Conservation (phyloP, 164 flowering plant genomes). For the Santalum album region DNA sequence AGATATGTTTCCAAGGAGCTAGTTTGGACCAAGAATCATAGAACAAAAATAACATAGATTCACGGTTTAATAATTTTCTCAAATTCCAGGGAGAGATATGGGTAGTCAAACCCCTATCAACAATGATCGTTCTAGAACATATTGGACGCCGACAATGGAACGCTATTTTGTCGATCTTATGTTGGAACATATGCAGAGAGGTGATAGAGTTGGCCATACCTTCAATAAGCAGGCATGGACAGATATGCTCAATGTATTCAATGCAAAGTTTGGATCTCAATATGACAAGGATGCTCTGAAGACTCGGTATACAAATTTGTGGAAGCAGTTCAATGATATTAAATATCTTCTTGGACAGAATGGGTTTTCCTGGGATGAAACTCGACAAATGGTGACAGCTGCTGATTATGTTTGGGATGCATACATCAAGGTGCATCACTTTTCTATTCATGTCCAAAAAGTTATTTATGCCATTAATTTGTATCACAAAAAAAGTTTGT, state of each 20-base stretch:
- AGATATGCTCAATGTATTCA: constrained; percentile 44
- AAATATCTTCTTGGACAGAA: constrained; percentile 38
- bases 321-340: constrained; percentile 51
- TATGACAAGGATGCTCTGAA: constrained; percentile 54
- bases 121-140: constrained; percentile 42
- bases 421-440: constrained; percentile 33
- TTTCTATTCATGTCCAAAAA: background rate
- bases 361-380: constrained; percentile 61
- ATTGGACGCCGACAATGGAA: constrained; percentile 62
- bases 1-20: too few species aligned
- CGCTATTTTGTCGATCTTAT: constrained; percentile 53
- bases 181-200: constrained; percentile 50
- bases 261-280: constrained; percentile 46
- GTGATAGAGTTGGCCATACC: constrained; percentile 42
- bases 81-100: constrained; percentile 18
- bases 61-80: background rate
- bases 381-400: constrained; percentile 47
- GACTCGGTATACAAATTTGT: constrained; percentile 44
- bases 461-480: background rate
- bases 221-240: constrained; percentile 61
- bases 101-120: constrained; percentile 19
- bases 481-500: background rate
- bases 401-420: constrained; percentile 42
- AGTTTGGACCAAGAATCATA: too few species aligned
- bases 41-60: too few species aligned